These are phyloP conservation scores for Reticulascus tulasneorum DNA, from an alignment of 2,329 filamentous ascomycete species.

Conservation along the genomic window DNA sequence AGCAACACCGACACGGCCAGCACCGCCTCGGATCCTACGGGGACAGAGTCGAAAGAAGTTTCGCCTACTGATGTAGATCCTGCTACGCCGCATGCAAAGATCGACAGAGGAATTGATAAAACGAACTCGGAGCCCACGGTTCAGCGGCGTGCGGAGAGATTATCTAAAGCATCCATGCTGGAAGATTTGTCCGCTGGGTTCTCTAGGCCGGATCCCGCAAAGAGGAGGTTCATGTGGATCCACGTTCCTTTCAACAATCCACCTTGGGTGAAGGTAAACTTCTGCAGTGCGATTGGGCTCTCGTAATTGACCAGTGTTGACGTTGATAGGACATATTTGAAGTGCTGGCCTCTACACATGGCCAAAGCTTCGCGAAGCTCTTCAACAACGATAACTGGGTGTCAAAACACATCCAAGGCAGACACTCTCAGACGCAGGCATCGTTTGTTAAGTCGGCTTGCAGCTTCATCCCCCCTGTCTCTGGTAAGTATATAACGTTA, in stretches of 20 bases:
- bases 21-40: conserved; percentile 28
- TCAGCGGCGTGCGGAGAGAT: conserved; percentile 1
- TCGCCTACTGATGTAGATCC: conserved; percentile 17
- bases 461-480: conserved; percentile 35
- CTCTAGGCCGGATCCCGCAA: conserved; percentile 30
- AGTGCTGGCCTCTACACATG: neutral
- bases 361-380: conserved; percentile 26
- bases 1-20: conserved; percentile 20
- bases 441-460: conserved; percentile 46
- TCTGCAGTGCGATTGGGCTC: conserved; percentile 1
- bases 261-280: conserved; percentile 52
- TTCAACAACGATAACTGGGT: conserved; percentile 46
- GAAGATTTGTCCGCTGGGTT: conserved; percentile 34
- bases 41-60: conserved; percentile 14
- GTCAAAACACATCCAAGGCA: conserved; percentile 42
- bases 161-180: conserved; percentile 11
- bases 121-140: conserved; percentile 2
- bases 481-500: neutral
- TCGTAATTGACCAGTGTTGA: neutral
- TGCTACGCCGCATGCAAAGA: neutral
- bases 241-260: conserved; percentile 56
- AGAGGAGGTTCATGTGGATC: conserved; percentile 53
- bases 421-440: conserved; percentile 46
- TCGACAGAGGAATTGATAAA: neutral
- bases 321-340: conserved; percentile 3